phyloP scores from a whole-genome alignment of 2,329 filamentous ascomycete genomes.

The Clonostachys byssicola region DNA sequence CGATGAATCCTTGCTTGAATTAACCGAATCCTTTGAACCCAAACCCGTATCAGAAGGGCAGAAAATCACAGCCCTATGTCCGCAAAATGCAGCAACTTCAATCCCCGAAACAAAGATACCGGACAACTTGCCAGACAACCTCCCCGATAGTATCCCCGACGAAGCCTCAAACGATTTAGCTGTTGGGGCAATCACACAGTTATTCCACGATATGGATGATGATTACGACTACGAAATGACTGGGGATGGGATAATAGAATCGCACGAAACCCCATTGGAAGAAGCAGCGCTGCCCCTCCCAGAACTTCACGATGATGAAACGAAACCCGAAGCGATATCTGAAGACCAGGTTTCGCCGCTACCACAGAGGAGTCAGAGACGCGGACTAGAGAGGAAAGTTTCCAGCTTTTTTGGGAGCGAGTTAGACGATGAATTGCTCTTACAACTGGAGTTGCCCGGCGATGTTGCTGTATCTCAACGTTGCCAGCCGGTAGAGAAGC shows the following conservation, averaged over 20 bases:
- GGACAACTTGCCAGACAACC: too few species aligned
- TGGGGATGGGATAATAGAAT: too few species aligned
- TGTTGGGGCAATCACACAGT: not conserved
- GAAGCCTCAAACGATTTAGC: not conserved
- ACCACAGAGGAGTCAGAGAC: too few species aligned
- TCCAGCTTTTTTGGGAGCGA: not conserved
- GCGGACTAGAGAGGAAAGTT: too few species aligned
- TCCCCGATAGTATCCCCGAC: not conserved
- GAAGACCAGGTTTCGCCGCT: too few species aligned
- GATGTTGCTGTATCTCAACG: not conserved
- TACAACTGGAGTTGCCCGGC: not conserved
- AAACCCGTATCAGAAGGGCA: too few species aligned
- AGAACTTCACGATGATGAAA: not conserved
- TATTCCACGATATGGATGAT: not conserved
- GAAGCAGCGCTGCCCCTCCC: not conserved
- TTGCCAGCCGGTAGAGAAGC: too few species aligned
- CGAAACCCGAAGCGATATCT: too few species aligned
- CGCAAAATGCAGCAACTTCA: not conserved
- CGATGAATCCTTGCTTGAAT: not conserved
- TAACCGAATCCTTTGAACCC: not conserved
- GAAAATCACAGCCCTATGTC: not conserved
- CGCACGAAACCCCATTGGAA: too few species aligned
- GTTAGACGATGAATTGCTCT: not conserved
- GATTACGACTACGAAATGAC: not conserved
- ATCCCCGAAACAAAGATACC: too few species aligned